These are phyloP conservation scores for Pilasporangium apinafurcum DNA, from an alignment of 352 stramenopile species.

Conservation along the genomic window DNA sequence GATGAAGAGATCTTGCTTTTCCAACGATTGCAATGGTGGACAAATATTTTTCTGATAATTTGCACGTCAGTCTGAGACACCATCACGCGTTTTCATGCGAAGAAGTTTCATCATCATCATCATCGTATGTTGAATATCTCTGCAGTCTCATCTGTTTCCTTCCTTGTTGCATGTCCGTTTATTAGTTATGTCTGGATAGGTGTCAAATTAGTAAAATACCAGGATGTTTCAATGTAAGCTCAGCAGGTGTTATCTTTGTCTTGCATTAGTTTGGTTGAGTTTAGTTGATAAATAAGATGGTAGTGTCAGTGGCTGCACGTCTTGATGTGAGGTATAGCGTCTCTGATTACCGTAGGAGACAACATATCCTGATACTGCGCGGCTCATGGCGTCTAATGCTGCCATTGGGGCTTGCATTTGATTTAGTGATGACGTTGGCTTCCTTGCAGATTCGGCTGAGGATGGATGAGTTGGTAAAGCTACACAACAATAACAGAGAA, in stretches of 20 bases:
- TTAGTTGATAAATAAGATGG: conserved; percentile 30
- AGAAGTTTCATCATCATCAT: no score
- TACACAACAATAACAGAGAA: conserved; percentile 1
- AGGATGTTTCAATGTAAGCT: no score
- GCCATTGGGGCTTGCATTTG: conserved; percentile 2
- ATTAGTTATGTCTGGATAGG: conserved; percentile 8
- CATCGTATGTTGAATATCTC: no score
- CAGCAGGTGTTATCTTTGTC: no score
- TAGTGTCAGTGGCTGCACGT: conserved; percentile 15
- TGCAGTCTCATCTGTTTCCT: conserved; percentile 1
- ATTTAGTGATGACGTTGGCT: neutral
- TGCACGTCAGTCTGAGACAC: conserved; percentile 88
- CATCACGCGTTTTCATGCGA: no score
- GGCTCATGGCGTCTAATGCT: neutral
- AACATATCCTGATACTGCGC: conserved; percentile 36
- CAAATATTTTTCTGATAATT: conserved; percentile 61
- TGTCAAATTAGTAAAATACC: conserved; percentile 41
- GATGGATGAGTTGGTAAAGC: conserved; percentile 33
- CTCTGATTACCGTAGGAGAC: conserved; percentile 44
- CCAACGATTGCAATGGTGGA: conserved; percentile 57
- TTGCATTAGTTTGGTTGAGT: conserved; percentile 12
- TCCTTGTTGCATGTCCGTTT: conserved; percentile 17
- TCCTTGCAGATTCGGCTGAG: conserved; percentile 16
- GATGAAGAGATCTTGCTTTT: conserved; percentile 45
- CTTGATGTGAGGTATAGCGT: conserved; percentile 21